Conservation (phyloP, 2,329 filamentous ascomycete species). For the Cercospora sesami region DNA sequence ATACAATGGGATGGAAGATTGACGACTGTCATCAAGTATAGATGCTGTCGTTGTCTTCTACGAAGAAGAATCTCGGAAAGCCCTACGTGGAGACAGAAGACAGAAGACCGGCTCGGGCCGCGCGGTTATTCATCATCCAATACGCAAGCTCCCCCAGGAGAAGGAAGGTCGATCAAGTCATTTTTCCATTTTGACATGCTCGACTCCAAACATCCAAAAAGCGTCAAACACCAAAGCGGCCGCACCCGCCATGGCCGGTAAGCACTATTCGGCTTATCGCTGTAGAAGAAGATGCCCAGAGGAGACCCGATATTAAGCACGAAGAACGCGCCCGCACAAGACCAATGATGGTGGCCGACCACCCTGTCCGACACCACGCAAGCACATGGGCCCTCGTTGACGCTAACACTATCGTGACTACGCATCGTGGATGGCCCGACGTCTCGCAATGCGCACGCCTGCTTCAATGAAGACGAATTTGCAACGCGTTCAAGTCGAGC, state of each 20-base stretch:
- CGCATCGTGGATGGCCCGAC: background rate
- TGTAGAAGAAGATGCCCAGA: background rate
- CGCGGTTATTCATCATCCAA: background rate
- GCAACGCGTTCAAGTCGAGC: background rate
- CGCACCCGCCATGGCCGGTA: background rate
- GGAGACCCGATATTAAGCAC: background rate
- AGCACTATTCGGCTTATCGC: background rate
- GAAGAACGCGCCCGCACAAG: background rate
- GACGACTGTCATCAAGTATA: background rate
- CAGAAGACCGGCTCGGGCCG: background rate
- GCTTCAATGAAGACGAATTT: background rate
- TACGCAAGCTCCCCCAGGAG: background rate
- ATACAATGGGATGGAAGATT: background rate
- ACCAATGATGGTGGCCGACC: background rate
- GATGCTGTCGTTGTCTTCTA: background rate
- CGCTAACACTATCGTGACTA: background rate
- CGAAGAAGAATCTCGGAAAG: background rate
- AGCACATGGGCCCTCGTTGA: background rate
- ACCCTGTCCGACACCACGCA: background rate
- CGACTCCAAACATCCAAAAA: background rate
- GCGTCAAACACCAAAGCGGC: background rate
- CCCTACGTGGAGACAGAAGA: background rate
- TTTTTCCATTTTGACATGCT: background rate
- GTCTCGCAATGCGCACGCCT: background rate
- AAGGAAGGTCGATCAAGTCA: background rate